A percentile compares a stretch with the other conserved stretches of the same genome.
These are phyloP conservation scores for Pleurotus ostreatus DNA, from an alignment of 768 basidiomycete species.

Conservation along the genomic window DNA sequence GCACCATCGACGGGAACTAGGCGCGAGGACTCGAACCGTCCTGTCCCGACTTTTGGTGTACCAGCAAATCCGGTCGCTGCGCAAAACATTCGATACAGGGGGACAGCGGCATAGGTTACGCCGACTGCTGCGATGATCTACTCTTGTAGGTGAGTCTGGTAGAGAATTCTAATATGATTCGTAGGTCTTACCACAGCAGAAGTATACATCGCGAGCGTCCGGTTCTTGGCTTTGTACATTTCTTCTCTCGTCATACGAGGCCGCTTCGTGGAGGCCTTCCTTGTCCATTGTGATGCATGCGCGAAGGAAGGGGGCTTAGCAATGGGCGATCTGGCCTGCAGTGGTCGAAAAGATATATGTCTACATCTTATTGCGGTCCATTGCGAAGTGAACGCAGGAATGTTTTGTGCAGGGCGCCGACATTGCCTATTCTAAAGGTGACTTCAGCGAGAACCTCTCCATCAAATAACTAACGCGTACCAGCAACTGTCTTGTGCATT, in stretches of 20 bases:
- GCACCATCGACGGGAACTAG: constrained; percentile 70
- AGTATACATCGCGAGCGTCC: constrained; percentile 78
- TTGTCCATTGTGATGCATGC: background rate
- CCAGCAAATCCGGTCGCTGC: constrained; percentile 96
- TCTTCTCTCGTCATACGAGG: constrained; percentile 24
- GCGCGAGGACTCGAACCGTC: constrained; percentile 79
- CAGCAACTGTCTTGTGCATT: background rate
- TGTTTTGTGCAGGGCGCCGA: background rate
- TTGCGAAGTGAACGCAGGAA: background rate
- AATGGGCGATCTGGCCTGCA: no score
- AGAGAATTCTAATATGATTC: background rate
- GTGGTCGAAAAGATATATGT: background rate
- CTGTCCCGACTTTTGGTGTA: constrained; percentile 86
- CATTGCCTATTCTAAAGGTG: no score
- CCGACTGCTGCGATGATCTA: constrained; percentile 81
- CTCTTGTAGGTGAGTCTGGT: no score
- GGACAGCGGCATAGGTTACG: constrained; percentile 94
- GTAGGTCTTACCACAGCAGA: constrained; percentile 65
- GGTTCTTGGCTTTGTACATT: constrained; percentile 56
- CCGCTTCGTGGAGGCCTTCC: background rate
- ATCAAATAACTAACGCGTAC: background rate
- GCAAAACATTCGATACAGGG: constrained; percentile 97
- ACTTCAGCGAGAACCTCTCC: no score
- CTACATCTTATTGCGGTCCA: background rate
- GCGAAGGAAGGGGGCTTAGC: background rate